phyloP scores from a whole-genome alignment of 2,329 filamentous ascomycete genomes.

The Phoma sp. region DNA sequence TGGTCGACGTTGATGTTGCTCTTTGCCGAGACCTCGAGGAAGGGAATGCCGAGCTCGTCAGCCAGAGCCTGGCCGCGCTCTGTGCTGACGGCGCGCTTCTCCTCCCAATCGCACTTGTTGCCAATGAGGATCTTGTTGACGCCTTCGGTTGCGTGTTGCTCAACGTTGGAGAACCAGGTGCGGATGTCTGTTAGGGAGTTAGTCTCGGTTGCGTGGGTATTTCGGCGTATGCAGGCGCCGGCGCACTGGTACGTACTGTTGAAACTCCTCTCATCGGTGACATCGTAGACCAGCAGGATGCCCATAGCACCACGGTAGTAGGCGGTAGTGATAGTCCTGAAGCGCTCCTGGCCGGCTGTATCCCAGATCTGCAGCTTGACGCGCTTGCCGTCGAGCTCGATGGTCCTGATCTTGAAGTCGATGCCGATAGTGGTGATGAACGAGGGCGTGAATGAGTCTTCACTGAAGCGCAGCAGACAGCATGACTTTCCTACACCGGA shows the following conservation, averaged over 20 bases:
- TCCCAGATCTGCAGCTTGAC: constrained; percentile 99
- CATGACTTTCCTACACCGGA: constrained; percentile 97
- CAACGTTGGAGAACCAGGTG: constrained; percentile 99
- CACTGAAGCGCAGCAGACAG: constrained; percentile 94
- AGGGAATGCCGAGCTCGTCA: constrained; percentile 95
- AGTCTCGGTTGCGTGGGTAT: constrained; percentile 8
- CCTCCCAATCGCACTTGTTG: constrained; percentile 99
- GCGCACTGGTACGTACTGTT: constrained; percentile 71
- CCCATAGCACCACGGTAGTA: constrained; percentile 99
- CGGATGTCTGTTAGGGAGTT: constrained; percentile 76
- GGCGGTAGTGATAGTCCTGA: constrained; percentile 97
- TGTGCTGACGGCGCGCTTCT: constrained; percentile 93
- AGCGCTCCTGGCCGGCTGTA: constrained; percentile 96
- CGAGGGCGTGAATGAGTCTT: constrained; percentile 95
- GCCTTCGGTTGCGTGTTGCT: constrained; percentile 96
- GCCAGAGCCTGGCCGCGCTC: constrained; percentile 93
- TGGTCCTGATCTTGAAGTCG: constrained; percentile 99
- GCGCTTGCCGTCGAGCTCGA: constrained; percentile 97
- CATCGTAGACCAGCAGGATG: constrained; percentile 96
- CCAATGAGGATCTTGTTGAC: constrained; percentile 99
- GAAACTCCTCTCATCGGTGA: constrained; percentile 94
- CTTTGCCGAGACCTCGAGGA: constrained; percentile 98
- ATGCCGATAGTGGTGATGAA: constrained; percentile 99
- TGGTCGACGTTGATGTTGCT: constrained; percentile 99
- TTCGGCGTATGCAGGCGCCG: too few relatives aligned